Evolutionary conservation across 139 green algal genomes (phyloP), one percentile per base, ranked within the genome.

Genomic region (Eudorina sp.): DNA sequence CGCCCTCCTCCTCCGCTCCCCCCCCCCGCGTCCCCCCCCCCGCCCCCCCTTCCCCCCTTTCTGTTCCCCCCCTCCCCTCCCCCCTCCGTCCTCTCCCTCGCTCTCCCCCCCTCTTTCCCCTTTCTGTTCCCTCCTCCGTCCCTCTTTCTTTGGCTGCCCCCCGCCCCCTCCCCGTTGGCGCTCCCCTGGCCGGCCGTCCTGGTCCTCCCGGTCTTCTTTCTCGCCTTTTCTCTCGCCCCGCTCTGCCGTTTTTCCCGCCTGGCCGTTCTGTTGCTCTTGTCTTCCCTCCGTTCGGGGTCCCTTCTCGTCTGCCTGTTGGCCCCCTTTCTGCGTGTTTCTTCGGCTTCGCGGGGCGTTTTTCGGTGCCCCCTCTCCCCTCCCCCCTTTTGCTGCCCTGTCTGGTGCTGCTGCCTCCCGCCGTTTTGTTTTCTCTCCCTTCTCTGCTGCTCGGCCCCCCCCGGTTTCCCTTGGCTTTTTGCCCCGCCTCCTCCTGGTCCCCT

Each of bases 351-450:
- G 51, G 51, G 13, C 51, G 51, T 58, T 82, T 43, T 58, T 53
- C 27, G 27, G 31, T 18, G 27, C 40, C 73, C 40, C 38, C 23
- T 53, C 41, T 48, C 73, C 73, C 41, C n/a, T n/a, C 18, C 73
- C 38, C 40, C 41, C 38, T 25, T 53, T 53, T 82, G 31, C 73
- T 82, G 31, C 38, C 38, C 41, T 53, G 31, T 82, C 73, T 43
- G 38, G 38, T 82, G n/a, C 36, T 53, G 31, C 41, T 18, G 31
- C 41, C 18, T 53, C 38, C 13, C 73, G 31, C 53, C 40, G 31
- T 53, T 43, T 82, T 82, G n/a, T 43, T 43, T 31, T 43, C 73
- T 53, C 40, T 53, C 41, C 73, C 73, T 53, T 82, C 51, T 58
- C 51, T 58, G 51, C 51, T 43, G 31, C 36, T 82, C 41, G 36